Evolutionary conservation across 192 early-diverging fungal species (phyloP), one percentile per base, ranked within the genome.

Genomic region (Coemansia sp.): DNA sequence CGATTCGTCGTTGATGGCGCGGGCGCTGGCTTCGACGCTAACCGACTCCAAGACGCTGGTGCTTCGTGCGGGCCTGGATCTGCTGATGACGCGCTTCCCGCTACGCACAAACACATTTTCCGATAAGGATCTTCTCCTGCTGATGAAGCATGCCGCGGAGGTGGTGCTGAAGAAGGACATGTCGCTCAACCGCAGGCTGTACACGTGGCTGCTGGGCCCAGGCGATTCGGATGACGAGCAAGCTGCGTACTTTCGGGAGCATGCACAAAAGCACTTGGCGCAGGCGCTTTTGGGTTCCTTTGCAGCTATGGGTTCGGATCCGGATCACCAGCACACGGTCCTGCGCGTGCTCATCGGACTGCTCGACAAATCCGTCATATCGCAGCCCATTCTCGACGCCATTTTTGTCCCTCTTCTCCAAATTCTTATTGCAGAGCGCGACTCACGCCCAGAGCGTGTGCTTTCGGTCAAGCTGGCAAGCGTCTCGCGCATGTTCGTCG

Each of bases 131-230:
- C 60, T 90, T 39, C 81, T 85, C 9, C 60, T 92, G 24, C 72
- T 98, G 45, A 84, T 93, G 56, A 83, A 85, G 18, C 81, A 89
- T 9, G 96, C 94, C 0, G 77, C 92, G 2, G 81, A 84, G 24
- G 95, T 97, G 18, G 93, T 96, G 10, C 66, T 96, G 59, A 79
- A 91, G 35, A 92, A 92, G 69, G 96, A 98, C 73, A 96, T 96
- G 93, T 95, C 95, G 23, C 85, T 98, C 16, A 98, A 95, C 66
- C 76, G 94, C 52, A 74, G 96, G 41, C 82, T 98, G n/a, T 97
- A 95, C 72, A 86, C 92, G 4, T 98, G 96, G 96, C 73, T 98
- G 11, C 69, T 92, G 43, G 92, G 92, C 16, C 41, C 73, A 48
- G 77, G 84, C 33, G 64, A 84, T 33, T 65, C 85, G 0, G 81